phyloP scores from a whole-genome alignment of 345 rosid species.

The Eucalyptus grandis region DNA sequence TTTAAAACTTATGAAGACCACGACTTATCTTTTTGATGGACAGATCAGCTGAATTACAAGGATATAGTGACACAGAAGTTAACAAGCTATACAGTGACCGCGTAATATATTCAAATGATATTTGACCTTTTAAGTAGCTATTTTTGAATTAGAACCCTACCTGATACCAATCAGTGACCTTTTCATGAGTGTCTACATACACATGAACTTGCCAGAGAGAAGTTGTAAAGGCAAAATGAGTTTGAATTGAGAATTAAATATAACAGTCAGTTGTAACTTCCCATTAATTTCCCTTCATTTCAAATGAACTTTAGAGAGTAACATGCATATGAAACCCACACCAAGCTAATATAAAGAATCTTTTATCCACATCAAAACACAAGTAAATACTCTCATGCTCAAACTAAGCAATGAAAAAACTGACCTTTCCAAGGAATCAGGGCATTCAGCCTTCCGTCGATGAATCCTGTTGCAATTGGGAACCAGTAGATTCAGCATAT shows the following conservation, averaged over 20 bases:
- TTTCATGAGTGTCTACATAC: slow-evolving; percentile 75
- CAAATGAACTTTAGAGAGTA: neutral
- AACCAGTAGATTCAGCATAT: neutral
- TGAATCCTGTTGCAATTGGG: slow-evolving; percentile 53
- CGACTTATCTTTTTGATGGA: slow-evolving; percentile 89
- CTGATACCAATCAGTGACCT: slow-evolving; percentile 90
- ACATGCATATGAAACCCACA: neutral
- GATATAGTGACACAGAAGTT: neutral
- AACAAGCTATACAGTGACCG: neutral
- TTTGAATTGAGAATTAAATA: neutral
- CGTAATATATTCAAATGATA: neutral
- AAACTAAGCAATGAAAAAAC: neutral
- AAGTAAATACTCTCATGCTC: neutral
- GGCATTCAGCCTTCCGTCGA: slow-evolving; percentile 70
- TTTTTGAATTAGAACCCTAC: slow-evolving; percentile 15
- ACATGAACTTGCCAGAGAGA: slow-evolving; percentile 46
- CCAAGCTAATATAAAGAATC: neutral
- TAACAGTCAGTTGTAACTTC: neutral
- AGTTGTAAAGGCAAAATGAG: neutral
- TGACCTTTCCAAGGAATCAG: slow-evolving; percentile 67
- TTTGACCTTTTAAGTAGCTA: neutral
- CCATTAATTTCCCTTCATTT: neutral
- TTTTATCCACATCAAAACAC: neutral
- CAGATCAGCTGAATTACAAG: slow-evolving; percentile 48
- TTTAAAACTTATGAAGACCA: slow-evolving; percentile 82